Conservation (phyloP, 2,329 filamentous ascomycete genomes). For the Camptophora hylomeconis region DNA sequence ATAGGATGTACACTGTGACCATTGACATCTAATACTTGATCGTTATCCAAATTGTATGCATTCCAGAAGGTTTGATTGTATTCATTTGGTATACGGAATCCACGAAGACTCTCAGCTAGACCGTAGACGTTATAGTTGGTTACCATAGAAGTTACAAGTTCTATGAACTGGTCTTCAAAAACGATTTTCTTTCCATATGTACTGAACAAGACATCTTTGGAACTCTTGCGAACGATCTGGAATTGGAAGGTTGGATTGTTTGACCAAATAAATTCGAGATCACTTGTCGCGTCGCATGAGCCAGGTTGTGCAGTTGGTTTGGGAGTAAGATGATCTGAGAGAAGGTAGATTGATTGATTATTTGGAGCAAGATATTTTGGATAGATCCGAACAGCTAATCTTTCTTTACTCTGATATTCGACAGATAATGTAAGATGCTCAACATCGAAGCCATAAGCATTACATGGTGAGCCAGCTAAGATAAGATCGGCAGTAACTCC, state of each 20-base stretch:
- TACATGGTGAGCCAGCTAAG: slow-evolving; percentile 46
- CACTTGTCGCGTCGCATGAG: slow-evolving; percentile 20
- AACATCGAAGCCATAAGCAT: slow-evolving; percentile 67
- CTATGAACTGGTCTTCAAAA: slow-evolving; percentile 67
- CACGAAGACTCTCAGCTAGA: slow-evolving; percentile 46
- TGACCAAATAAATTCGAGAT: slow-evolving; percentile 41
- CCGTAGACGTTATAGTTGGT: slow-evolving; percentile 65
- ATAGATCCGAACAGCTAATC: slow-evolving; percentile 57
- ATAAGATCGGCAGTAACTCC: slow-evolving; percentile 40
- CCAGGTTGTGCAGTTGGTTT: slow-evolving; percentile 37
- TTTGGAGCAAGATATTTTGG: slow-evolving; percentile 48
- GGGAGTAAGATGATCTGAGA: slow-evolving; percentile 51
- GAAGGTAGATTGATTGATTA: slow-evolving; percentile 54
- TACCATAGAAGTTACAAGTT: slow-evolving; percentile 53
- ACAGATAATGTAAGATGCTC: slow-evolving; percentile 53
- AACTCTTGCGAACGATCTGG: slow-evolving; percentile 43
- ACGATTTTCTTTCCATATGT: slow-evolving; percentile 53
- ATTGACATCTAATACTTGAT: no score
- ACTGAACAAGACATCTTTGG: slow-evolving; percentile 54
- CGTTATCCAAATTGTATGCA: no score
- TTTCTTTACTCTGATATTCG: slow-evolving; percentile 51
- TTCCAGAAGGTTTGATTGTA: slow-evolving; percentile 56
- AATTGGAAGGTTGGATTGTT: slow-evolving; percentile 47
- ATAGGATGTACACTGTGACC: no score
- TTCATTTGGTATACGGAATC: slow-evolving; percentile 62